Evolutionary conservation across 805 yeast genomes (phyloP).

Genomic region (Candida awuae): DNA sequence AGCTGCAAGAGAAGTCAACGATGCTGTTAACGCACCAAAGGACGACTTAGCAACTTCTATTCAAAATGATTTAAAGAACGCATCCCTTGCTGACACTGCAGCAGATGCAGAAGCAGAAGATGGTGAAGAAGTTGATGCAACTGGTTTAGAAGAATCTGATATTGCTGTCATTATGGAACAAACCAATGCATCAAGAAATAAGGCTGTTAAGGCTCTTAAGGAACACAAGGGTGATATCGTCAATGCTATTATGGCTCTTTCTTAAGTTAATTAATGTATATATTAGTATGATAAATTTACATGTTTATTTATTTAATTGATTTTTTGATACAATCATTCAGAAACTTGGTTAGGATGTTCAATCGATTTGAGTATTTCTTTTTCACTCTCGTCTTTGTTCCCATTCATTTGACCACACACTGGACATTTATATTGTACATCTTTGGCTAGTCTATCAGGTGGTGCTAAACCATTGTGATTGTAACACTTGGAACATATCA

Average conservation of each 20-base stretch:
- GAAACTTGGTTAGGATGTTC: too few species aligned
- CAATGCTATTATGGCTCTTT: slow-evolving; percentile 84
- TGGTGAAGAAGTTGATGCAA: slow-evolving; percentile 72
- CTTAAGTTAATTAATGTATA: slow-evolving; percentile 16
- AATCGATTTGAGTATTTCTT: too few species aligned
- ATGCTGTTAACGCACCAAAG: slow-evolving; percentile 38
- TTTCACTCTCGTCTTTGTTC: not conserved
- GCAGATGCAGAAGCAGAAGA: slow-evolving; percentile 32
- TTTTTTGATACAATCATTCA: not conserved
- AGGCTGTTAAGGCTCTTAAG: slow-evolving; percentile 87
- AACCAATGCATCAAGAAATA: slow-evolving; percentile 79
- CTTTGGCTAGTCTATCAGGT: slow-evolving; percentile 47
- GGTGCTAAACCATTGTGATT: slow-evolving; percentile 79
- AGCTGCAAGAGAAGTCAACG: slow-evolving; percentile 44
- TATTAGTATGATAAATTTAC: not conserved
- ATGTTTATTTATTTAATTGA: not conserved
- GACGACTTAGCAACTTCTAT: slow-evolving; percentile 49
- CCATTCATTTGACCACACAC: slow-evolving; percentile 44
- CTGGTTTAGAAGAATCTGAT: slow-evolving; percentile 77
- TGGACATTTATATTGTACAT: slow-evolving; percentile 56
- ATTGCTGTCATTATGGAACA: slow-evolving; percentile 84
- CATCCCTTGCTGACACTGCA: slow-evolving; percentile 38
- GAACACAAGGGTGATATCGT: slow-evolving; percentile 90
- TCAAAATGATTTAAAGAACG: slow-evolving; percentile 72
- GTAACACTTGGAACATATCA: slow-evolving; percentile 59